Conservation (phyloP, 371 early-diverging fungal genomes). For the Aphelidium insulamus region DNA sequence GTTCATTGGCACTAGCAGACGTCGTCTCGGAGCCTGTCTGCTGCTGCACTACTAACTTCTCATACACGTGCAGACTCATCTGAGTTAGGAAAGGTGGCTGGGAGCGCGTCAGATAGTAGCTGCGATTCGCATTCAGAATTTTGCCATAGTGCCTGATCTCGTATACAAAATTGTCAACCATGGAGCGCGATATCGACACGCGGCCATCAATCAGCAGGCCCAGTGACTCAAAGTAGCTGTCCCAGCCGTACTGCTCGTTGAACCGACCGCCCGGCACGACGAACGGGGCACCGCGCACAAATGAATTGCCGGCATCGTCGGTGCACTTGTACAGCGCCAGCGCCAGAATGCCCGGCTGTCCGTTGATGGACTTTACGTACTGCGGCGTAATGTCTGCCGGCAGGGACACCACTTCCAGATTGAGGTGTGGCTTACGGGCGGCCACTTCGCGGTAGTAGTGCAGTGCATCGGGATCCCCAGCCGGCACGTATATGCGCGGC, state of each 20-base stretch:
- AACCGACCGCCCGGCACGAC: constrained; percentile 95
- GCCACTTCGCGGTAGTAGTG: constrained; percentile 55
- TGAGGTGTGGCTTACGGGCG: constrained; percentile 33
- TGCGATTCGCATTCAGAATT: constrained; percentile 90
- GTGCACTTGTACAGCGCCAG: constrained; percentile 44
- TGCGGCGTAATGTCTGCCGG: constrained; percentile 67
- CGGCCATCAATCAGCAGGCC: constrained; percentile 69
- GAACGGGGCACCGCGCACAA: constrained; percentile 58
- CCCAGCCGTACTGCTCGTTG: constrained; percentile 98
- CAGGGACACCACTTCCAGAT: constrained; percentile 53
- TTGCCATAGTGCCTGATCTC: constrained; percentile 92
- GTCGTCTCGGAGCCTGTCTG: constrained; percentile 1
- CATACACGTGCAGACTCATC: constrained; percentile 69
- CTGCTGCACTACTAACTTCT: constrained; percentile 11
- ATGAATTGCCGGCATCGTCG: constrained; percentile 25
- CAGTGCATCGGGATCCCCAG: constrained; percentile 42
- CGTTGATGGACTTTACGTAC: constrained; percentile 77
- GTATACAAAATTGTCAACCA: constrained; percentile 91
- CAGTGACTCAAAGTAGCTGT: constrained; percentile 78
- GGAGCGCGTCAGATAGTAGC: constrained; percentile 83
- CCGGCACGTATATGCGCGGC: constrained; percentile 79
- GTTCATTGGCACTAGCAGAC: constrained; percentile 15
- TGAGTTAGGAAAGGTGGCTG: constrained; percentile 96
- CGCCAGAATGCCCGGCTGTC: constrained; percentile 66
- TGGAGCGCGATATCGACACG: constrained; percentile 57